Evolutionary conservation across 176 grass and related monocot genomes (phyloP).

Genomic region (Zizania latifolia): DNA sequence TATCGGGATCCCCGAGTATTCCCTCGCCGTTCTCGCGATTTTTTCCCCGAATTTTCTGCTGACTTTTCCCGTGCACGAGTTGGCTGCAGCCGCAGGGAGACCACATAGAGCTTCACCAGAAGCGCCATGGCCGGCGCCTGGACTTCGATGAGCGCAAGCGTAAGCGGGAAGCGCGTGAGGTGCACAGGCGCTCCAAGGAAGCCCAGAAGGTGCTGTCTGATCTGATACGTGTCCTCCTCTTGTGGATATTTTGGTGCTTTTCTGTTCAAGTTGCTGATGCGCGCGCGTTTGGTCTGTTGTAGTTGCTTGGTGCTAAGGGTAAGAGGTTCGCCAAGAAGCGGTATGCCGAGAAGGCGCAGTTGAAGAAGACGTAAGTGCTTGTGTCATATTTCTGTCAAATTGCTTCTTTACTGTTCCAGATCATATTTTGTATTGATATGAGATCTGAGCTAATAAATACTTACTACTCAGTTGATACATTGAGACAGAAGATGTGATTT

Average conservation of each 20-base stretch:
- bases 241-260: background rate
- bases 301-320: constrained; percentile 75
- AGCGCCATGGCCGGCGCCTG: constrained; percentile 69
- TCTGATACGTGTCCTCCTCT: background rate
- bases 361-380: constrained; percentile 90
- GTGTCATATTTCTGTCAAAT: background rate
- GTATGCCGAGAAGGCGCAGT: constrained; percentile 78
- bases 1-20: background rate
- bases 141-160: constrained; percentile 77
- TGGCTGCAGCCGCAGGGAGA: constrained; percentile 81
- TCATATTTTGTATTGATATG: too few relatives aligned
- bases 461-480: background rate
- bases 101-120: constrained; percentile 74
- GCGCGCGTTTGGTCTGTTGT: background rate
- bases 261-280: constrained; percentile 3
- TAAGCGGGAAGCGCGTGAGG: constrained; percentile 74
- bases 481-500: background rate
- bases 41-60: background rate
- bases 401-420: too few relatives aligned
- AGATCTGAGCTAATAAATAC: background rate
- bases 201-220: constrained; percentile 47
- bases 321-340: constrained; percentile 88
- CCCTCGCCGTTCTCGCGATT: too few relatives aligned
- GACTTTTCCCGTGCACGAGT: constrained; percentile 4
- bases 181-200: constrained; percentile 48